Base-by-base conservation (phyloP, 257 asterid genomes). In the Capsicum chinense region DNA sequence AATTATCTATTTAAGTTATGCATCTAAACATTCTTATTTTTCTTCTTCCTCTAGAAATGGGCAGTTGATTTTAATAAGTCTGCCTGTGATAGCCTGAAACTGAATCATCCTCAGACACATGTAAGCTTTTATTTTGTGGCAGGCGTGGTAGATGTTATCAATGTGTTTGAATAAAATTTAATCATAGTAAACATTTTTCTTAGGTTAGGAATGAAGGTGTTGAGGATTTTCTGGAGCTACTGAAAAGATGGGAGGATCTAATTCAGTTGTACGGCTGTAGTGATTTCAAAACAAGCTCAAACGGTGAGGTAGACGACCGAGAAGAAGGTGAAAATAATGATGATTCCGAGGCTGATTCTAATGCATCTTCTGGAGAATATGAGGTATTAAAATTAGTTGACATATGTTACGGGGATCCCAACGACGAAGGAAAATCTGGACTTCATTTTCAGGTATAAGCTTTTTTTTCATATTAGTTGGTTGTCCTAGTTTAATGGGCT, bases 191-290 rank as follows among this genome's bases (percentile, higher is more conserved):
- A 84, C 81, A 80, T 57, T 85, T 87, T 76, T 87, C 74, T 78
- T 90, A 95, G 99, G 98, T 92, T 84, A 91, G 98, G 87, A 93
- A 93, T 86, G 98, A 88, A 90, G 70, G 93, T 78, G 95, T 95
- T 44, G 94, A 93, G n/a, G 90, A 93, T 87, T 95, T 93, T 81
- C 92, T 95, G 5, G 93, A 89, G 87, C 93, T 95, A 47, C 83
- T 95, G 85, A 94, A 85, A 91, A 87, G 87, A 76, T 95, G 98
- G 99, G 90, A 94, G 85, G 52, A 89, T 63, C 87, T 94, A 81
- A 92, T 98, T 84, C 81, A 92, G 74, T 66, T 15, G 13, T 91
- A 94, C 13, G 86, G 85, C 21, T 86, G 83, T 76, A 58, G 70
- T 85, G 92, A 90, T 86, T 48, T 89, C 76, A 92, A 88, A 74